phyloP scores from a whole-genome alignment of 2,329 filamentous ascomycete genomes.

The Annulohypoxylon truncatum region DNA sequence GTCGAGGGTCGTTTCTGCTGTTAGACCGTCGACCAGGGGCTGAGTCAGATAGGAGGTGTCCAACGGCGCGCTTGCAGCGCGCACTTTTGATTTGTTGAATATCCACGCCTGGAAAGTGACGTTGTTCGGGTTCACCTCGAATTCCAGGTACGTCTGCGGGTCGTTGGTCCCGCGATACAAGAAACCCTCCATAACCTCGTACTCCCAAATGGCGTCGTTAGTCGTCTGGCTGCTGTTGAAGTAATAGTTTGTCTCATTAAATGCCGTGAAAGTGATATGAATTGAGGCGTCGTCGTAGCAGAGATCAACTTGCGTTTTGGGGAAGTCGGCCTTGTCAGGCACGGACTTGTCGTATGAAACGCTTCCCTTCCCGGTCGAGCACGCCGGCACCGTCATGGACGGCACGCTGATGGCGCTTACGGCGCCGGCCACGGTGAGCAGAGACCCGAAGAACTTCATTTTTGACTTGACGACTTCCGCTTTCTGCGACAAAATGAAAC shows the following conservation, averaged over 20 bases:
- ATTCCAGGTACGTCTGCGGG: conserved; percentile 62
- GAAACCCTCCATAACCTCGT: conserved; percentile 65
- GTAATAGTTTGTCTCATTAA: conserved; percentile 60
- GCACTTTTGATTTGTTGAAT: conserved; percentile 62
- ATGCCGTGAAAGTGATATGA: conserved; percentile 57
- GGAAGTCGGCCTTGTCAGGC: conserved; percentile 56
- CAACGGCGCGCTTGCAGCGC: conserved; percentile 55
- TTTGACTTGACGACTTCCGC: conserved; percentile 17
- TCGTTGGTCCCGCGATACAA: conserved; percentile 59
- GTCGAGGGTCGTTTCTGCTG: conserved; percentile 55
- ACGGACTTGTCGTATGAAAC: conserved; percentile 57
- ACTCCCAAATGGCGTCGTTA: conserved; percentile 61
- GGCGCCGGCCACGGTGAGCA: conserved; percentile 32
- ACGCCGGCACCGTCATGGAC: conserved; percentile 54
- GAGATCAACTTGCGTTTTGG: conserved; percentile 58
- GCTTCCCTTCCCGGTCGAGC: conserved; percentile 51
- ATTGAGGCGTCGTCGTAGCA: conserved; percentile 59
- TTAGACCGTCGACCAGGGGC: conserved; percentile 56
- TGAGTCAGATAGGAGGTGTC: conserved; percentile 57
- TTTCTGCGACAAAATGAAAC: conserved; percentile 21
- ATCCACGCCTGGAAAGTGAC: conserved; percentile 63
- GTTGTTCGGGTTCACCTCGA: conserved; percentile 64
- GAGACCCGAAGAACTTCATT: conserved; percentile 35
- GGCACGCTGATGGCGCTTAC: conserved; percentile 35
- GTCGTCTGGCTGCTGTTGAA: conserved; percentile 57